Base-by-base conservation (phyloP, 805 yeast species). In the Kazachstania martiniae region DNA sequence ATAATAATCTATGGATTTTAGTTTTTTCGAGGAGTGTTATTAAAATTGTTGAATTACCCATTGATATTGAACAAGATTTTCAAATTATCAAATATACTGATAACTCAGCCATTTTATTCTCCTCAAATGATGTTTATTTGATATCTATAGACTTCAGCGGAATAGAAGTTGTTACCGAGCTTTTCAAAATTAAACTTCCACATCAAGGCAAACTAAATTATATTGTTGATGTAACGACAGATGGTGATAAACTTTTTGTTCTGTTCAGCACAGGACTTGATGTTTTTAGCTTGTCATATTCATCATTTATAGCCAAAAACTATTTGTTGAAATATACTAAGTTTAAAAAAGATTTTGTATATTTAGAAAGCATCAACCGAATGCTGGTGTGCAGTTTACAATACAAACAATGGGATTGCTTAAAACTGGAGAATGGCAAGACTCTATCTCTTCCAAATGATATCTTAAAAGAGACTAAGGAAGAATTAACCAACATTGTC, bases 361-460 rank as follows among this genome's bases (percentile, higher is more conserved):
- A 34, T 29, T 21, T 51, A 13, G 27, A 34, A 18, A 46, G 41
- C 21, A 35, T 53, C 12, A 49, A 51, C 24, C 35, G 59, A 24
- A 41, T 53, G 48, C 37, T 52, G 4, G 40, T 52, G 6, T 29
- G 42, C 5, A 52, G 45, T 29, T 25, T 38, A 10, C 40, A 43
- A 15, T 36, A 40, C 10, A 33, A 35, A 4, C 48, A 48, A 15
- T 46, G 56, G 48, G 46, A 48, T 29, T 50, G 51, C 31, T 29
- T 49, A 14, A 52, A 50, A 31, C 29, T 51, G 17, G 40, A 39
- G 5, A 49, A 47, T 29, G 58, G 59, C 6, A 51, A 46, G 34
- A 28, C 38, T 1, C 29, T 49, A 25, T 16, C 43, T 3, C 33
- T 53, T 14, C 38, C 44, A 28, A 34, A 45, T 12, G 14, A 31